Percentiles rank a stretch among this genome's conserved stretches.
Evolutionary conservation across 1,139 yeast species (phyloP).

Genomic region (Geotrichum siamense): DNA sequence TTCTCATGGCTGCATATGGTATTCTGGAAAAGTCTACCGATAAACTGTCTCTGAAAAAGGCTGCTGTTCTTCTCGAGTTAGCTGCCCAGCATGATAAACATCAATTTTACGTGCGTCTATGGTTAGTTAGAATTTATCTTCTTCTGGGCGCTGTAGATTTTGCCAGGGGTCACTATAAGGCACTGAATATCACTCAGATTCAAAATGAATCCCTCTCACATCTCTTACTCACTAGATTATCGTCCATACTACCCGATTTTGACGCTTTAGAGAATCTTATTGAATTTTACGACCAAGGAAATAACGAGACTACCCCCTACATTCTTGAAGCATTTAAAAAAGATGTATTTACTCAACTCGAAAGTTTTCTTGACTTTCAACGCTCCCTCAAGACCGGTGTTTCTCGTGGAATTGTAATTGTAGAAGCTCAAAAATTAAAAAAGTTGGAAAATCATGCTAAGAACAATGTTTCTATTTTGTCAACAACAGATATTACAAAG

Average conservation of each 20-base stretch:
- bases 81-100: slow-evolving; percentile 47
- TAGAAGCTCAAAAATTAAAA: slow-evolving; percentile 18
- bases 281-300: slow-evolving; percentile 43
- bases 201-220: slow-evolving; percentile 74
- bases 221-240: slow-evolving; percentile 44
- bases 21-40: slow-evolving; percentile 21
- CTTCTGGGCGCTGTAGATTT: slow-evolving; percentile 49
- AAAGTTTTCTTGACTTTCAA: slow-evolving; percentile 46
- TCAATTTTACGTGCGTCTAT: slow-evolving; percentile 59
- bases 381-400: slow-evolving; percentile 26
- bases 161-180: slow-evolving; percentile 46
- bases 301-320: slow-evolving; percentile 45
- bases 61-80: slow-evolving; percentile 43
- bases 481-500: slow-evolving; percentile 13
- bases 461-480: slow-evolving; percentile 8
- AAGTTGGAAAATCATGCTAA: slow-evolving; percentile 18
- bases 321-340: slow-evolving; percentile 47
- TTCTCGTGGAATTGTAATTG: slow-evolving; percentile 18
- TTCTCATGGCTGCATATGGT: slow-evolving; percentile 43
- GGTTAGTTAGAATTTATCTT: slow-evolving; percentile 63
- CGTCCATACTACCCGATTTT: slow-evolving; percentile 38
- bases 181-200: slow-evolving; percentile 61
- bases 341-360: slow-evolving; percentile 53
- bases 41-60: slow-evolving; percentile 27
- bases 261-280: slow-evolving; percentile 23